Percentiles rank a stretch among this genome's conserved stretches.
These are phyloP conservation scores for Rhexocercosporidium sp. DNA, from an alignment of 2,329 filamentous ascomycete species.

Conservation along the genomic window DNA sequence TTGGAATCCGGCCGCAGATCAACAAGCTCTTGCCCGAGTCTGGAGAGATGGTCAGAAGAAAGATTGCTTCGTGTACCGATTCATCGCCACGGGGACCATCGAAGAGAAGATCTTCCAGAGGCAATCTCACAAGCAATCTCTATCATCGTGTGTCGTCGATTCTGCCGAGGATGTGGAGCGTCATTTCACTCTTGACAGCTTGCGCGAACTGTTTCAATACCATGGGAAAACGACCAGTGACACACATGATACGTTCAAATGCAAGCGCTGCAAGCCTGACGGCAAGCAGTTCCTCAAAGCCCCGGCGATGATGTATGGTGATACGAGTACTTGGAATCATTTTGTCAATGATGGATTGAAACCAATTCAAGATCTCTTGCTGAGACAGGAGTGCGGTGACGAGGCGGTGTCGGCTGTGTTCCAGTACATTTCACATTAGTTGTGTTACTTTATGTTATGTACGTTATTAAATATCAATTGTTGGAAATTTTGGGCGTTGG, in stretches of 20 bases:
- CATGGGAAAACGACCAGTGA: constrained; percentile 84
- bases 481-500: background rate
- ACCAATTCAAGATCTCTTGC: constrained; percentile 86
- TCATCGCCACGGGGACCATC: constrained; percentile 96
- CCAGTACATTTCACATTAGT: constrained; percentile 93
- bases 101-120: constrained; percentile 99
- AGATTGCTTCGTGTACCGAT: constrained; percentile 99
- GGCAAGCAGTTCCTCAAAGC: constrained; percentile 89
- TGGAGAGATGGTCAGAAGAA: constrained; percentile 99
- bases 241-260: constrained; percentile 98
- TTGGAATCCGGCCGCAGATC: constrained; percentile 98
- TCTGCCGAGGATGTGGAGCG: constrained; percentile 96
- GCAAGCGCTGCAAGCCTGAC: constrained; percentile 89
- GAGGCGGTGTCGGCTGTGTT: constrained; percentile 91
- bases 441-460: background rate
- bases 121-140: constrained; percentile 95
- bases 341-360: constrained; percentile 82
- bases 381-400: constrained; percentile 83
- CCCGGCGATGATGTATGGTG: constrained; percentile 93
- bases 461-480: background rate
- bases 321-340: constrained; percentile 99
- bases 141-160: constrained; percentile 96
- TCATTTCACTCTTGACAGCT: constrained; percentile 89
- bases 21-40: constrained; percentile 94
- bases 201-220: constrained; percentile 95